These are phyloP conservation scores for Phytopythium cucurbitacearum DNA, from an alignment of 352 stramenopile species.

Conservation along the genomic window DNA sequence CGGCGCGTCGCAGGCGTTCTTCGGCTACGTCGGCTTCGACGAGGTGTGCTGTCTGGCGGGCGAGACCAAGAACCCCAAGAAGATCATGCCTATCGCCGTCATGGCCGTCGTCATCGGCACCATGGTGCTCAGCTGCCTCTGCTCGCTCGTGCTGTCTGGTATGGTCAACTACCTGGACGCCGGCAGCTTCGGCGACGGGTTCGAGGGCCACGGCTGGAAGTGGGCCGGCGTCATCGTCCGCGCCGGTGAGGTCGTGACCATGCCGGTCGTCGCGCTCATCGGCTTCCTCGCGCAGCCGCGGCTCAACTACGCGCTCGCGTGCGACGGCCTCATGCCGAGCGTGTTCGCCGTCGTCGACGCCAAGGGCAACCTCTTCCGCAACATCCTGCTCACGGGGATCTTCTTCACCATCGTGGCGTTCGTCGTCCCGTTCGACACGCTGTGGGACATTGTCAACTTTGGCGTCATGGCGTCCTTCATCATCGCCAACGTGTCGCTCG, in stretches of 20 bases:
- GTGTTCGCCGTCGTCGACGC: slow-evolving; percentile 74
- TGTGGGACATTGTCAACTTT: slow-evolving; percentile 88
- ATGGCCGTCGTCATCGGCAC: slow-evolving; percentile 78
- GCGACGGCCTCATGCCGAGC: slow-evolving; percentile 86
- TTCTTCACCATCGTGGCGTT: slow-evolving; percentile 71
- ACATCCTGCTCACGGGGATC: slow-evolving; percentile 62
- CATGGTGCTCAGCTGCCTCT: slow-evolving; percentile 41
- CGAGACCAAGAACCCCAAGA: slow-evolving; percentile 69
- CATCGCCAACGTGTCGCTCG: slow-evolving; percentile 68
- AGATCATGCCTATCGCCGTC: slow-evolving; percentile 79
- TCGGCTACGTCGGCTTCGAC: slow-evolving; percentile 94
- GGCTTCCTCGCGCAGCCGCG: slow-evolving; percentile 87
- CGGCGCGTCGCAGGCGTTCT: slow-evolving; percentile 88
- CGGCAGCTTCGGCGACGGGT: slow-evolving; percentile 24
- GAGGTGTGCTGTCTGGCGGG: slow-evolving; percentile 89
- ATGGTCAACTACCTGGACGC: slow-evolving; percentile 42
- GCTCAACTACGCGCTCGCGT: slow-evolving; percentile 82
- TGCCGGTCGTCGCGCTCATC: slow-evolving; percentile 89
- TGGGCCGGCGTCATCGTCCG: slow-evolving; percentile 23
- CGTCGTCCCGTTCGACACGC: slow-evolving; percentile 65
- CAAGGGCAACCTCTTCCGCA: slow-evolving; percentile 77
- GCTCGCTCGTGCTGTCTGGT: slow-evolving; percentile 77
- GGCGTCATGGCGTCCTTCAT: slow-evolving; percentile 86
- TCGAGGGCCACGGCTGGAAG: slow-evolving; percentile 16
- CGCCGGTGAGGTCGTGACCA: slow-evolving; percentile 48